Base-by-base conservation (phyloP, 495 filamentous ascomycete species). In the Elasticomyces elasticus region DNA sequence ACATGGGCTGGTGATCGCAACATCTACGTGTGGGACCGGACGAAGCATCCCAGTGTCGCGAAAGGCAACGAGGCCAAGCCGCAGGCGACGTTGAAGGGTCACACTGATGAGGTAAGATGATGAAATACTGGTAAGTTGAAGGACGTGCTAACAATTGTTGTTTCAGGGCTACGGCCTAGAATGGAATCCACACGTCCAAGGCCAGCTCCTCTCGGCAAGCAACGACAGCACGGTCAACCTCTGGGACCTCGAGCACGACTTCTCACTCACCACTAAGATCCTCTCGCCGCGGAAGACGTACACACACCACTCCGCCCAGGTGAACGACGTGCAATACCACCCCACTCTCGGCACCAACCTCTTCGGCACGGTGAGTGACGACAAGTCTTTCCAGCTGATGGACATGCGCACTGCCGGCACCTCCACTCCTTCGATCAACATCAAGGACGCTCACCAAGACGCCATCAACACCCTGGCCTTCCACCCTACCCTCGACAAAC, bases 261-360 rank as follows among this genome's bases (percentile, higher is more conserved):
- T 49, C 35, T 52, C 25, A 15, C 12, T 48, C 24, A 50, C 44
- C 33, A 41, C 45, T 70, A 92, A 81, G 61, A 80, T 74, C 10
- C 71, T 96, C 41, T 77, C 77, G 51, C 80, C 88, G 5, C 68
- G 73, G 1, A 76, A 79, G 25, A 87, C 81, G 23, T 99, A 88
- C 68, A 94, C 83, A 0, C 86, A 95, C 52, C 94, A 97, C 65
- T 80, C 74, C 24, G 83, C 92, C 3, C 87, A 89, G 35, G 94
- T 99, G 61, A 97, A 97, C 62, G 94, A 97, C 62, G 92, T 99
- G 33, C 86, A 95, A 68, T 83, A 95, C 65, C 89, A 96, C 64
- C 90, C 91, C 24, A 27, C 31, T 10, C 72, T 87, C 44, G 85
- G 87, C 52, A 78, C 79, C 33, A 80, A 80, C 49, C 79, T 94